A percentile compares a stretch with the other conserved stretches of the same genome.
These are phyloP conservation scores for Colletotrichum sp. DNA, from an alignment of 2,329 filamentous ascomycete genomes.

Conservation along the genomic window DNA sequence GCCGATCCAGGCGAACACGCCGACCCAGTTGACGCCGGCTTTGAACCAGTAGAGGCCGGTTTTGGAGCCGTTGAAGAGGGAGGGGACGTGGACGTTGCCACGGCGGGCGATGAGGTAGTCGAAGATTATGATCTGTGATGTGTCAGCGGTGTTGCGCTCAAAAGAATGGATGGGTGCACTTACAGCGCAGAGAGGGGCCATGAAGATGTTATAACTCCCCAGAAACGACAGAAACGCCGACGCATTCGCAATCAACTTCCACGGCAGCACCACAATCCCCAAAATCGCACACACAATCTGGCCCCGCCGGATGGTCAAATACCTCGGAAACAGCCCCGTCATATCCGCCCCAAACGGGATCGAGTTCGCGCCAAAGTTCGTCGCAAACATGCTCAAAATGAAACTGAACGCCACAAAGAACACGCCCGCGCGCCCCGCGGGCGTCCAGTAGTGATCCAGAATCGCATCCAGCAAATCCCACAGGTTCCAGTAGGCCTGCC, in stretches of 20 bases:
- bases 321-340: constrained; percentile 33
- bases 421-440: constrained; percentile 33
- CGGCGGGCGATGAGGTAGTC: constrained; percentile 37
- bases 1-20: constrained; percentile 27
- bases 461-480: constrained; percentile 40
- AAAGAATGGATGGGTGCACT: neutral
- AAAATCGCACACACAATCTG: constrained; percentile 35
- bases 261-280: constrained; percentile 33
- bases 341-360: constrained; percentile 38
- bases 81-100: constrained; percentile 35
- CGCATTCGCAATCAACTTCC: constrained; percentile 32
- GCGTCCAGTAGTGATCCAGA: constrained; percentile 37
- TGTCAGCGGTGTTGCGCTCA: neutral
- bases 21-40: constrained; percentile 34
- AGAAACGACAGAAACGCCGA: constrained; percentile 28
- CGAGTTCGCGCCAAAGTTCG: constrained; percentile 33
- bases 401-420: constrained; percentile 33
- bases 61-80: constrained; percentile 31
- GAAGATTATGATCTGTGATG: constrained; percentile 30
- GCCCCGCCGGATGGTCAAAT: constrained; percentile 35
- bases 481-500: constrained; percentile 41
- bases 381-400: constrained; percentile 25
- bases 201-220: constrained; percentile 30
- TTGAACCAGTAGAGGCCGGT: constrained; percentile 35
- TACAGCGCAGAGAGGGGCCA: constrained; percentile 29